These are phyloP conservation scores for Chlorella vulgaris DNA, from an alignment of 139 green algal genomes.

Conservation along the genomic window DNA sequence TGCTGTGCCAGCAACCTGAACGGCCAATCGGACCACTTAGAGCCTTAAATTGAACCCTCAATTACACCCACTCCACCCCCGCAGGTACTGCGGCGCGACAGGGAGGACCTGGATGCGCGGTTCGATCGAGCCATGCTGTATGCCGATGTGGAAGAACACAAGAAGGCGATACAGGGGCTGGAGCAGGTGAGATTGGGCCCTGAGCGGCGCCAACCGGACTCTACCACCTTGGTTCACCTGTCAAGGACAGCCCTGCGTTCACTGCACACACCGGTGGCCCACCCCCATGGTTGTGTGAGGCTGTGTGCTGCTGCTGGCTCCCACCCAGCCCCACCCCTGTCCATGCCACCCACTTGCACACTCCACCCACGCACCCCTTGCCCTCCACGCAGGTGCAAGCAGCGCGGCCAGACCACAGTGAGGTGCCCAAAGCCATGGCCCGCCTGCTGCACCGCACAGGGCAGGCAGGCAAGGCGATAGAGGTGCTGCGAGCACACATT, in stretches of 20 bases:
- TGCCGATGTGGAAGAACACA: conserved; percentile 51
- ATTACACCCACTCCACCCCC: too few species aligned
- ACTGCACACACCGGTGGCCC: too few species aligned
- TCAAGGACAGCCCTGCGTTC: too few species aligned
- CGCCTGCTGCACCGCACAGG: conserved; percentile 69
- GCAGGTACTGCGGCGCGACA: conserved; percentile 59
- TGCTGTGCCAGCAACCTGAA: too few species aligned
- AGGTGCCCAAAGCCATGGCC: conserved; percentile 73
- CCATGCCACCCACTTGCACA: not conserved
- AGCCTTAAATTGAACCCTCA: too few species aligned
- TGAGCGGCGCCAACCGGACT: not conserved
- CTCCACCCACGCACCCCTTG: not conserved
- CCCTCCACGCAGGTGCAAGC: conserved; percentile 32
- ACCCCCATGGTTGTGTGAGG: too few species aligned
- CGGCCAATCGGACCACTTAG: too few species aligned
- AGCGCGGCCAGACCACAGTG: conserved; percentile 46
- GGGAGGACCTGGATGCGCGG: conserved; percentile 69
- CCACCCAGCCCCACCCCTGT: not conserved
- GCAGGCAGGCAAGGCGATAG: conserved; percentile 50
- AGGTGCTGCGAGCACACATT: conserved; percentile 61
- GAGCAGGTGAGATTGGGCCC: conserved; percentile 21
- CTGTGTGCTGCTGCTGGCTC: too few species aligned
- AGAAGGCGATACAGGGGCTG: conserved; percentile 50
- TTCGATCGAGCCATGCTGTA: conserved; percentile 79
- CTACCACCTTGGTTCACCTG: too few species aligned